Base-by-base conservation (phyloP, 169 alveolate species). In the Eimeria acervulina region DNA sequence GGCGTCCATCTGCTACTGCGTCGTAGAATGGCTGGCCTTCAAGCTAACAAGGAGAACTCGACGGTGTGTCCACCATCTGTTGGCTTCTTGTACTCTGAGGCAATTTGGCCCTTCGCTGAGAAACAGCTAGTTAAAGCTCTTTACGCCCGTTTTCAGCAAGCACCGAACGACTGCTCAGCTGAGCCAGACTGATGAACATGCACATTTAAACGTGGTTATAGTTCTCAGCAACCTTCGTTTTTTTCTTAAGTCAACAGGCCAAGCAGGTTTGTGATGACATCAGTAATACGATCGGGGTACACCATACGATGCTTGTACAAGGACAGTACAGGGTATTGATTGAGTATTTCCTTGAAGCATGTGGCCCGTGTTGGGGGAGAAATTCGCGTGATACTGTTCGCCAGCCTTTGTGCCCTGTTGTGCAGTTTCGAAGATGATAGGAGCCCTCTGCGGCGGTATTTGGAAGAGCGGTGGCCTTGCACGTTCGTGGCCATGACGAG, bases 391-490 rank as follows among this genome's bases (percentile, higher is more conserved):
- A 3, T 17, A 36, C 47, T 36, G 47, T 36, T 36, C 51, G 8
- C 83, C 21, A 19, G 23, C 51, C 40, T 13, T 6, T 66, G 40
- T 31, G 42, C 12, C 44, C 2, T 31, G 33, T n/a, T 81, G 47
- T 61, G 33, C 93, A 87, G 93, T 10, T 61, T 87, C 40, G 93
- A n/a, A 8, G 93, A 87, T 23, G 93, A 87, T 28, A 59, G 81
- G 8, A 61, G 44, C 31, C 93, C 93, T 23, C 17, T 87, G 13
- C 31, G 61, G 36, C 93, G 93, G 44, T 87, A 87, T 61, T 31
- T 87, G 66, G 93, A 87, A 61, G 93, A 33, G 28, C 93, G 93
- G 8, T 87, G 93, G 93, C 93, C 93, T 8, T 87, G 93, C 93
- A 61, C 76, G 40, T 28, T 87, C 15, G 33, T 87, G 0, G 93